Percentiles rank a stretch among this genome's conserved stretches.
phyloP scores from a whole-genome alignment of 371 early-diverging fungal species.

The Actinomortierella wolfii region DNA sequence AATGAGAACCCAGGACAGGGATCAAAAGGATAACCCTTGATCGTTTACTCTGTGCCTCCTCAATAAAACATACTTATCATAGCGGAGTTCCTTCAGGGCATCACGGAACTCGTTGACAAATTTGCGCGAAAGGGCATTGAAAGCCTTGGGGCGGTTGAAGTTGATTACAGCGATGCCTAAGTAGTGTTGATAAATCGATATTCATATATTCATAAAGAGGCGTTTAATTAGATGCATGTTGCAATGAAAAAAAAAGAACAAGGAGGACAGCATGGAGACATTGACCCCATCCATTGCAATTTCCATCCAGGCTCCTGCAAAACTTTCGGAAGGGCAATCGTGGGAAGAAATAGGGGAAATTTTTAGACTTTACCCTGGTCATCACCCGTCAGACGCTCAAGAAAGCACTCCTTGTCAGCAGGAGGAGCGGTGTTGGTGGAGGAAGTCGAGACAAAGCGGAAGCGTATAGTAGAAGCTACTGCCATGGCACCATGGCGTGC shows the following conservation, averaged over 20 bases:
- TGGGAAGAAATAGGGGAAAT: conserved; percentile 16
- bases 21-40: neutral
- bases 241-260: too few species aligned
- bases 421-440: conserved; percentile 10
- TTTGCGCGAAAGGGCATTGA: conserved; percentile 87
- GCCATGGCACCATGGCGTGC: conserved; percentile 6
- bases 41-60: neutral
- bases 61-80: conserved; percentile 45
- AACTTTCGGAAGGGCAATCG: conserved; percentile 3
- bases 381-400: conserved; percentile 62
- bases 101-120: conserved; percentile 76
- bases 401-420: conserved; percentile 60
- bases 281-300: neutral
- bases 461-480: conserved; percentile 12
- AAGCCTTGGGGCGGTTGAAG: conserved; percentile 86
- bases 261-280: neutral
- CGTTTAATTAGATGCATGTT: neutral
- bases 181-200: neutral
- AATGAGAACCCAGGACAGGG: neutral
- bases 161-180: conserved; percentile 83
- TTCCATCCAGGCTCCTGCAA: too few species aligned
- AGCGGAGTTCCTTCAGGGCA: conserved; percentile 70
- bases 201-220: neutral
- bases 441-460: conserved; percentile 39
- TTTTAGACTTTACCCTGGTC: conserved; percentile 49